phyloP scores from a whole-genome alignment of 1,139 yeast genomes.

The Pichia kudriavzevii region DNA sequence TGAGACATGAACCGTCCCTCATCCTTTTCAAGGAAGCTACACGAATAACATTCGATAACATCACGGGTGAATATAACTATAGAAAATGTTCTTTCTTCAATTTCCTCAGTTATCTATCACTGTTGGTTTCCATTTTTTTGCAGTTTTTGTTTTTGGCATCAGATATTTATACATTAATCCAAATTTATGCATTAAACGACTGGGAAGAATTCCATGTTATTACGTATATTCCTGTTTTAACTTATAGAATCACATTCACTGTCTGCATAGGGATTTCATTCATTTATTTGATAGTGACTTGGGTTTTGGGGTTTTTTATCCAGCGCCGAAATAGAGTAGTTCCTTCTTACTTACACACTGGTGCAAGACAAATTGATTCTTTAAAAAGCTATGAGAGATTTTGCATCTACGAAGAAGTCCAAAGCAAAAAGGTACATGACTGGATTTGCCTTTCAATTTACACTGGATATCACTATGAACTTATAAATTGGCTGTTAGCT shows the following conservation, averaged over 20 bases:
- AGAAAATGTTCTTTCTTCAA: conserved; percentile 48
- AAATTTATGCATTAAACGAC: conserved; percentile 62
- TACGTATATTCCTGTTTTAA: conserved; percentile 52
- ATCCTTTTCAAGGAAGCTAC: conserved; percentile 16
- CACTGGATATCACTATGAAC: conserved; percentile 37
- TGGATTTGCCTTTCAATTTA: conserved; percentile 62
- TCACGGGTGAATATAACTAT: conserved; percentile 40
- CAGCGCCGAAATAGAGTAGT: conserved; percentile 61
- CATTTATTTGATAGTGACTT: conserved; percentile 49
- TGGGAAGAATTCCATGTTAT: conserved; percentile 54
- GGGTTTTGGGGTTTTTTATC: conserved; percentile 52
- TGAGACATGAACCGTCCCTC: conserved; percentile 2
- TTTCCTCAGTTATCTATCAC: conserved; percentile 43
- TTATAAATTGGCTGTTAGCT: conserved; percentile 63
- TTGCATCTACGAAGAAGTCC: conserved; percentile 65
- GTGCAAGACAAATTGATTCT: conserved; percentile 54
- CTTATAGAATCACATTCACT: conserved; percentile 75
- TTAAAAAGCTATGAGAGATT: conserved; percentile 54
- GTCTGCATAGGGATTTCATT: conserved; percentile 78
- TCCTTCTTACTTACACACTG: conserved; percentile 58
- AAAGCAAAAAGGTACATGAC: conserved; percentile 59
- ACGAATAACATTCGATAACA: conserved; percentile 26
- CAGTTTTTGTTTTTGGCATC: conserved; percentile 56
- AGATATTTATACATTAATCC: conserved; percentile 76
- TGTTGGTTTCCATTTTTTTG: conserved; percentile 45